Evolutionary conservation across 305 asterid genomes (phyloP).

Genomic region (Fraxinus xanthoxyloides): DNA sequence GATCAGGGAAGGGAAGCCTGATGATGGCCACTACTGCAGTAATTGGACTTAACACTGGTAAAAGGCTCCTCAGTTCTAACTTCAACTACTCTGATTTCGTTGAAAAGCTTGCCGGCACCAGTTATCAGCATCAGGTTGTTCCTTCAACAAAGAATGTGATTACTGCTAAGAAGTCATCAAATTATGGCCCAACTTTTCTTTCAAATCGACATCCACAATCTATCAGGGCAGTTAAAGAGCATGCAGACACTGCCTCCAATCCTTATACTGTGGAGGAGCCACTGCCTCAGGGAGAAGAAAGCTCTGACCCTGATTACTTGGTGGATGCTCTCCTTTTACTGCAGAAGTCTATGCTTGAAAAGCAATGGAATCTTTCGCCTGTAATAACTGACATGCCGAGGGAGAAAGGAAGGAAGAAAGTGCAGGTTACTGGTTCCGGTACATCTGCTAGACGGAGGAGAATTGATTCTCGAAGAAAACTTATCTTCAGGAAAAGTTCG

Average conservation of each 20-base stretch:
- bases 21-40: slow-evolving; percentile 82
- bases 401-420: slow-evolving; percentile 31
- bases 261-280: slow-evolving; percentile 39
- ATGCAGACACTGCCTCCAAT: slow-evolving; percentile 33
- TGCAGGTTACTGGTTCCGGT: slow-evolving; percentile 57
- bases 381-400: slow-evolving; percentile 4
- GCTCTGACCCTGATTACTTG: slow-evolving; percentile 32
- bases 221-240: slow-evolving; percentile 51
- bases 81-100: slow-evolving; percentile 53
- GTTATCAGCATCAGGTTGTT: slow-evolving; percentile 32
- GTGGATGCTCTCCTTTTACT: slow-evolving; percentile 76
- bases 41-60: slow-evolving; percentile 72
- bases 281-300: slow-evolving; percentile 32
- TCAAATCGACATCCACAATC: slow-evolving; percentile 40
- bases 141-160: slow-evolving; percentile 39
- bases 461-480: slow-evolving; percentile 46
- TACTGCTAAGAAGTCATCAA: slow-evolving; percentile 46
- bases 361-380: slow-evolving; percentile 84
- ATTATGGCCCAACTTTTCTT: slow-evolving; percentile 26
- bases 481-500: slow-evolving; percentile 25
- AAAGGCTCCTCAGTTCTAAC: slow-evolving; percentile 61
- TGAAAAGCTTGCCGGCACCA: slow-evolving; percentile 49
- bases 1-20: slow-evolving; percentile 10
- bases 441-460: slow-evolving; percentile 78
- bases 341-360: slow-evolving; percentile 89